Base-by-base conservation (phyloP, 441 rosid genomes). In the Syzygium malaccense region DNA sequence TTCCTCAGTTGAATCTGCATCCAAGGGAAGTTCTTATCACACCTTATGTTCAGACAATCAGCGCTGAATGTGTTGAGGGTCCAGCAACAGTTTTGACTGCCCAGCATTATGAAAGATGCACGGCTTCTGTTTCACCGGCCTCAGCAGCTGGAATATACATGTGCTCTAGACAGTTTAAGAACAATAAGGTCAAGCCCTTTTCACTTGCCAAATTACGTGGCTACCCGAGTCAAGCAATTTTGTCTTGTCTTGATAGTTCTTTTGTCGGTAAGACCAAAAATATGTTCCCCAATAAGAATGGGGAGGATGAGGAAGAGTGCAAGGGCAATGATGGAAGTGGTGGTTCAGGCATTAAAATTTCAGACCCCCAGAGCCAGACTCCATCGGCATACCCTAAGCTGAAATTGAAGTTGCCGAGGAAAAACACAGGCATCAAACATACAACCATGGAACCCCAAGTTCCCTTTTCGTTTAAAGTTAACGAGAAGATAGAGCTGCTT, bases 331-430 rank as follows among this genome's bases (percentile, higher is more conserved):
- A 55, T 60, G 87, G 86, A 83, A 87, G 66, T 88, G 90, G 80
- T 58, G n/a, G 87, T 88, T 86, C 79, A 75, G 86, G 80, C 87
- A 88, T 71, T 79, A 85, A 86, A 88, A 87, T 28, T 86, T 78
- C 49, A 33, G 85, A 41, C 56, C 58, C 75, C 60, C 88, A 28
- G 10, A 86, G 85, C 84, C 88, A 85, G 85, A 56, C 57, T 18
- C 37, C 64, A 41, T 89, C 68, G 5, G 87, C 80, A 32, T 85
- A 85, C 57, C 92, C 91, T 80, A 90, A 90, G 86, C 53, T 91
- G 78, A 93, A 86, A 88, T 79, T 91, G 32, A 89, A 88, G 89
- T 84, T 93, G 32, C 85, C 90, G 14, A 87, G 88, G 55, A 87
- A 86, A 71, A 87, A 49, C 79, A 84, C 55, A 15, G 91, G 86